Evolutionary conservation across 768 basidiomycete genomes (phyloP).

Genomic region (Leccinum boreale): DNA sequence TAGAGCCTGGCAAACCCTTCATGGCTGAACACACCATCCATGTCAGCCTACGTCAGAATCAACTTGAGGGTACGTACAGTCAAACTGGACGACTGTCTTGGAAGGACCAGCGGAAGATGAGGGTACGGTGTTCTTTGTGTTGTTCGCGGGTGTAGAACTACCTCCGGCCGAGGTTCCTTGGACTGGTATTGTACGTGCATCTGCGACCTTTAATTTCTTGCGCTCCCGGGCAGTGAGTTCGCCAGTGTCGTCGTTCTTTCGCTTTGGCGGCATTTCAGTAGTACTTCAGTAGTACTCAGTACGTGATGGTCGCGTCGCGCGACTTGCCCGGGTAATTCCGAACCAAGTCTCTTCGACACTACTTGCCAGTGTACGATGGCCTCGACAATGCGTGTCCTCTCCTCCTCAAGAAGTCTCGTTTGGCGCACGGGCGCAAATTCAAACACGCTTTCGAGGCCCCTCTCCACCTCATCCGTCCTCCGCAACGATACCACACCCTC

Average conservation of each 20-base stretch:
- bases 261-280: constrained; percentile 41
- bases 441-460: constrained; percentile 25
- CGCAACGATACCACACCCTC: constrained; percentile 40
- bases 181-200: constrained; percentile 65
- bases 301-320: neutral
- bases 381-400: constrained; percentile 32
- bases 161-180: constrained; percentile 35
- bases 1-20: constrained; percentile 60
- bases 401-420: constrained; percentile 13
- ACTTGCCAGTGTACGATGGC: constrained; percentile 35
- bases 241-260: constrained; percentile 31
- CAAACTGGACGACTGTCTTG: constrained; percentile 33
- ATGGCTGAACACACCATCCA: constrained; percentile 38
- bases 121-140: constrained; percentile 30
- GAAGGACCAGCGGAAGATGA: constrained; percentile 35
- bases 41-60: neutral
- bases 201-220: constrained; percentile 66
- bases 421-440: constrained; percentile 8
- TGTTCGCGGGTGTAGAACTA: constrained; percentile 4
- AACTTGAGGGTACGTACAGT: constrained; percentile 35
- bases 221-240: constrained; percentile 45
- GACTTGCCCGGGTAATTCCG: constrained; percentile 24
- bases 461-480: constrained; percentile 43
- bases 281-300: neutral
- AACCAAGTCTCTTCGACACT: neutral